These are phyloP conservation scores for Phalaenopsis equestris DNA, from an alignment of 106 monocot species.

Conservation along the genomic window DNA sequence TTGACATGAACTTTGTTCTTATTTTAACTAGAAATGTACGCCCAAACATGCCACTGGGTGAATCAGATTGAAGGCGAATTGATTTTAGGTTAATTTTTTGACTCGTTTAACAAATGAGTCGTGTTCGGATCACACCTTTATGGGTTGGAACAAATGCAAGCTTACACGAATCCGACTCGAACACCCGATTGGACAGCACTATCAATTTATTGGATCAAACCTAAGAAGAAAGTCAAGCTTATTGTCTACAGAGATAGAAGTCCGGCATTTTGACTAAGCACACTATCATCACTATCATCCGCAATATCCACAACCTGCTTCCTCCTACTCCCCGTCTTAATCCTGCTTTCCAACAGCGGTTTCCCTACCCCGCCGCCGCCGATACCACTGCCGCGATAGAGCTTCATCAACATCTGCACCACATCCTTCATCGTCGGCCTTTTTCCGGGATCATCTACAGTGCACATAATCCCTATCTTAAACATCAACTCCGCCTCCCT, in stretches of 20 bases:
- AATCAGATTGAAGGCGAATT: no score
- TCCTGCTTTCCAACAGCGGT: slow-evolving; percentile 3
- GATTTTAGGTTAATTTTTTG: no score
- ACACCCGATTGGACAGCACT: no score
- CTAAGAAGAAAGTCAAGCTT: no score
- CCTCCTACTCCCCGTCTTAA: slow-evolving; percentile 13
- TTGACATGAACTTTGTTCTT: no score
- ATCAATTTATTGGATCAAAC: no score
- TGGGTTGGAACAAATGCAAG: no score
- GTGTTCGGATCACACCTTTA: no score
- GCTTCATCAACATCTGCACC: slow-evolving; percentile 31
- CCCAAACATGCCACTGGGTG: no score
- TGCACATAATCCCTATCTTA: slow-evolving; percentile 52
- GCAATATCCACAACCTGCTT: slow-evolving; percentile 12
- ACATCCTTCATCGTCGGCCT: slow-evolving; percentile 71
- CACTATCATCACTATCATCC: slow-evolving; percentile 11
- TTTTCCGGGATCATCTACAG: slow-evolving; percentile 16
- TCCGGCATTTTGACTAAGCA: not conserved
- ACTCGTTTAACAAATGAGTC: no score
- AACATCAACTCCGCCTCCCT: slow-evolving; percentile 37
- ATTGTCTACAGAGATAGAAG: not conserved
- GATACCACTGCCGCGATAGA: not conserved
- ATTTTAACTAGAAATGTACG: no score
- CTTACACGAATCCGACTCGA: no score
- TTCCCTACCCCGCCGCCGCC: not conserved